Evolutionary conservation across 768 basidiomycete species (phyloP).

Genomic region (Mycena chlorophos): DNA sequence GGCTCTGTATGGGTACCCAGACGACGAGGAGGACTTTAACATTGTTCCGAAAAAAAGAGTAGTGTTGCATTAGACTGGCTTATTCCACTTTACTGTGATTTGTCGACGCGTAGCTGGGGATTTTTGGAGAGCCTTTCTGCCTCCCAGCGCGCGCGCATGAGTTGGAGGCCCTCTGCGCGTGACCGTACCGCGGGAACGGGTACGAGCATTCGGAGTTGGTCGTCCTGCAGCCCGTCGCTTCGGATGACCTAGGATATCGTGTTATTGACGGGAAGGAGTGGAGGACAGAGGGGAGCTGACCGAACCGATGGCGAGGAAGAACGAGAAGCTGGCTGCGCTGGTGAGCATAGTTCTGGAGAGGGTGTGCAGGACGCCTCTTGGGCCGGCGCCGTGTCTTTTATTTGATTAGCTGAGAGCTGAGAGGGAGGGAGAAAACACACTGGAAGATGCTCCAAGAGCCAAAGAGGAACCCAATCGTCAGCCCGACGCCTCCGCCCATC

Average conservation of each 20-base stretch:
- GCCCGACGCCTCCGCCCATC: constrained; percentile 91
- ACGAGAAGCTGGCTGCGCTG: constrained; percentile 95
- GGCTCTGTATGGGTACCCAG: no score
- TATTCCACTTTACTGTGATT: no score
- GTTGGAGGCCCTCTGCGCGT: constrained; percentile 63
- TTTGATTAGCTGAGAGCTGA: background rate
- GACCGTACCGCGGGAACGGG: constrained; percentile 56
- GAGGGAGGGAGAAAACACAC: constrained; percentile 42
- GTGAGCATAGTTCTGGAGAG: constrained; percentile 98
- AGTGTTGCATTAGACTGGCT: no score
- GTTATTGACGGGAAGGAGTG: constrained; percentile 6
- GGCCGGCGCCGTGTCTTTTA: constrained; percentile 83
- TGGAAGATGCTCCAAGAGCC: constrained; percentile 90
- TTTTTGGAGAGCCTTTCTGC: no score
- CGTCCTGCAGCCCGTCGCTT: constrained; percentile 71
- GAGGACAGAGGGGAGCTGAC: constrained; percentile 44
- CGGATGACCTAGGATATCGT: constrained; percentile 72
- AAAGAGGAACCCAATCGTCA: constrained; percentile 97
- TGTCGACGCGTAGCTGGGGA: no score
- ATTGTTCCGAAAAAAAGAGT: no score
- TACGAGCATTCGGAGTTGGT: constrained; percentile 56
- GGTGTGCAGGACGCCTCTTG: constrained; percentile 85
- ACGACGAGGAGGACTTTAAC: no score
- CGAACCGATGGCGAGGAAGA: constrained; percentile 94
- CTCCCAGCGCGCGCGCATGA: constrained; percentile 77